Base-by-base conservation (phyloP, 148 eudicot species). In the Agrostemma githago region DNA sequence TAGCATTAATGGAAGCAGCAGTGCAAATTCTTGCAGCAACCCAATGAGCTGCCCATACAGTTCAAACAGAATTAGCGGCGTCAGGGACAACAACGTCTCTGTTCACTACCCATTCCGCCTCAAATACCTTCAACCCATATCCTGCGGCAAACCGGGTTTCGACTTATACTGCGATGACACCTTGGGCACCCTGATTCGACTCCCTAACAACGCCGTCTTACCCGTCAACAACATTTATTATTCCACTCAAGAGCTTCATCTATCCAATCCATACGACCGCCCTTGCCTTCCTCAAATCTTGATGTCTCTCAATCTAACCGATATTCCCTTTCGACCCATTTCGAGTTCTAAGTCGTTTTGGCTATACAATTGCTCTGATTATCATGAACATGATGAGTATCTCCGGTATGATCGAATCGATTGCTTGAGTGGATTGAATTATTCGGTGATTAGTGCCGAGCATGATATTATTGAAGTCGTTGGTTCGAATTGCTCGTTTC, bases 131-230 rank as follows among this genome's bases (percentile, higher is more conserved):
- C 70, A 77, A 19, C 61, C 69, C 3, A 7, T 62, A 16, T 40
- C 48, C 1, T 71, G 74, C 48, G 62, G 74, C 3, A 2, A 26
- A 6, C 14, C 80, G 5, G 80, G 75, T 5, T 77, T 77, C 7
- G 74, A 74, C 0, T 56, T 79, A 20, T 20, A 38, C 5, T 79
- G 81, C 59, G 17, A 66, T 48, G 5, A 43, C 4, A 60, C 40
- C 8, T 38, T 11, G 1, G 53, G 60, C 0, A 9, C 67, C 4
- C 39, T 58, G 2, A 21, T 78, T 3, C 48, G 59, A 62, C 80
- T 78, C 20, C 72, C 70, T 39, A 16, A 61, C 19, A 44, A 57
- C 12, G 72, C 62, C 6, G 37, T 9, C 3, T 43, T 78, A 7
- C 34, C 14, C 1, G 71, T 78, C 17, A 51, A 65, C 3, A 2